A percentile compares a stretch with the other conserved stretches of the same genome.
phyloP scores from a whole-genome alignment of 2,329 filamentous ascomycete genomes.

The Aspergillus brasiliensis region DNA sequence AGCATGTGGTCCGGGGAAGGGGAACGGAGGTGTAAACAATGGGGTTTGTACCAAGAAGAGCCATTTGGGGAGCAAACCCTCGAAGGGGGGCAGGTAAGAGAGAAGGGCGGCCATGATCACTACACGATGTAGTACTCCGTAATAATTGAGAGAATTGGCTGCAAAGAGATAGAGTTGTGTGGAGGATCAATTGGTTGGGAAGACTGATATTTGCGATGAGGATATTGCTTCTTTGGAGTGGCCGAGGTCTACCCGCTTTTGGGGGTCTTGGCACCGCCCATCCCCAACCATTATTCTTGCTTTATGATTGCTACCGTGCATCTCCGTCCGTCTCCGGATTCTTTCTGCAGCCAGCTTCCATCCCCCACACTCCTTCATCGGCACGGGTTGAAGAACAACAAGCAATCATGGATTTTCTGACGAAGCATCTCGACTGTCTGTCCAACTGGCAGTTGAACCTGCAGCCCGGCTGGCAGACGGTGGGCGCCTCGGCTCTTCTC shows the following conservation, averaged over 20 bases:
- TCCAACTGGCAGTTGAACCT: constrained; percentile 38
- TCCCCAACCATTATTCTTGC: constrained; percentile 1
- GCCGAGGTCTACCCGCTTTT: background rate
- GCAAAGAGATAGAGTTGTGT: background rate
- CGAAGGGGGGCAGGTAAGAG: constrained; percentile 40
- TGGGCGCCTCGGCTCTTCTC: constrained; percentile 40
- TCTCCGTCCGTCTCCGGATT: constrained; percentile 2
- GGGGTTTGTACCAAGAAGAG: constrained; percentile 57
- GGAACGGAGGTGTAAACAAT: background rate
- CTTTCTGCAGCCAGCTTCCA: constrained; percentile 4
- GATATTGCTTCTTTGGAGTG: background rate
- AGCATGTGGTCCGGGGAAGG: background rate
- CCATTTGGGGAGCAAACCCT: constrained; percentile 64
- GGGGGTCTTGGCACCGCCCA: constrained; percentile 1
- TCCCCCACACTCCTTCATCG: background rate
- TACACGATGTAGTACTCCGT: background rate
- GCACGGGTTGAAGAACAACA: background rate
- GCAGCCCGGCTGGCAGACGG: constrained; percentile 39
- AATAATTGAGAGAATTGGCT: background rate
- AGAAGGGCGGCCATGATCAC: constrained; percentile 31
- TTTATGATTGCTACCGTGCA: too few species aligned
- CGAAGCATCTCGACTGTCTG: constrained; percentile 33
- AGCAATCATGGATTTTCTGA: constrained; percentile 36
- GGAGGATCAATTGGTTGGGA: background rate
- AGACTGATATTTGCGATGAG: background rate